Evolutionary conservation across 1,284 basidiomycete genomes (phyloP), one percentile per base, ranked within the genome.

Genomic region (Austroboletus niveus): DNA sequence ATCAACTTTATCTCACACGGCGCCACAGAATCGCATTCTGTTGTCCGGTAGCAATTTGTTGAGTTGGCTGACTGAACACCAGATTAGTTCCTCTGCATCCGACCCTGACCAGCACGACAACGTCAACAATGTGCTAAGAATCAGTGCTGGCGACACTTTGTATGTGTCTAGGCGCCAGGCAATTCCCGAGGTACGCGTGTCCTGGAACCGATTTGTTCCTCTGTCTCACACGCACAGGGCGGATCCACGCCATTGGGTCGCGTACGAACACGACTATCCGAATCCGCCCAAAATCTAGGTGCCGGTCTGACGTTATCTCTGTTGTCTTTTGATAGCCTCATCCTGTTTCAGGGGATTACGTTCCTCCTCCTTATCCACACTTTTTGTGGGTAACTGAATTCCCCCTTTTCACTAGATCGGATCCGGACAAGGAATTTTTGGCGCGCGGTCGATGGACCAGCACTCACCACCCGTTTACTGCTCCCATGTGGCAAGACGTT

Each of bases 351-450:
- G 87, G 81, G 32, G 73, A 79, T 40, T 76, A 82, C 55, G 68
- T 66, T 8, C 76, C 86, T 7, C 76, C 86, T 7, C 55, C 73
- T 27, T 68, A 72, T 20, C 92, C 92, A n/a, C 84, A 89, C 65
- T 94, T 98, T 70, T 75, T 94, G 15, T 98, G 94, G 94, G 81
- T 98, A 53, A 97, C 93, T 5, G 93, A 97, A 69, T 98, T 98
- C 69, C 95, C 95, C 15, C 78, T 98, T 31, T 97, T 97, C 74
- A 96, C 94, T 6, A 83, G 79, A 39, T 85, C 87, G 27, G 94
- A 97, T 68, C 78, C 79, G 47, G 94, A 97, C 74, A 97, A 97
- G 74, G 84, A 88, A 34, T 82, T 87, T 64, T 74, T 94, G 44
- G 86, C 92, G 4, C 80, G 82, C 49, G 94, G 92, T 14, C 79